phyloP scores from a whole-genome alignment of 2,329 filamentous ascomycete genomes.

The Pyrenophora seminiperda region DNA sequence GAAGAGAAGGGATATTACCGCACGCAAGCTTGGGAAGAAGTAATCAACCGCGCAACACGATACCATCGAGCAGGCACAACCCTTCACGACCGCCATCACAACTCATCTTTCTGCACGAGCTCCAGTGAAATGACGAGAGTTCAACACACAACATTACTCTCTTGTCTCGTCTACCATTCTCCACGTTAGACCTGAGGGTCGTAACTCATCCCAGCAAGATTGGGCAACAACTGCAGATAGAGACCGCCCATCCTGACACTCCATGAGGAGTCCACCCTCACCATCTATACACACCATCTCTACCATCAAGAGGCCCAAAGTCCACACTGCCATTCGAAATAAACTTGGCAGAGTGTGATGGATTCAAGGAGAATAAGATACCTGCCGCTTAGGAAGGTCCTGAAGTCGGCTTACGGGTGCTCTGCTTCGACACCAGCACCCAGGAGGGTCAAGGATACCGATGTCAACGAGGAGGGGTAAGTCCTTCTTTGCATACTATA shows the following conservation, averaged over 20 bases:
- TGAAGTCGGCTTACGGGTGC: constrained; percentile 42
- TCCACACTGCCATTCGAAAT: constrained; percentile 43
- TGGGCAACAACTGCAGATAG: constrained; percentile 40
- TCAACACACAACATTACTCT: neutral
- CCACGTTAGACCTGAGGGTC: constrained; percentile 35
- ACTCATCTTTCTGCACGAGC: neutral
- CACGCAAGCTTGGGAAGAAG: neutral
- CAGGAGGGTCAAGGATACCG: neutral
- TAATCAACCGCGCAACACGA: neutral
- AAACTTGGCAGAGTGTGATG: constrained; percentile 52
- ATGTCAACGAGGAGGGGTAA: too few species aligned
- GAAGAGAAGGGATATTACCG: neutral
- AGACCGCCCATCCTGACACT: constrained; percentile 50
- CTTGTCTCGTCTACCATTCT: constrained; percentile 19
- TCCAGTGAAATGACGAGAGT: too few species aligned
- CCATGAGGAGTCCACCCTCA: constrained; percentile 46
- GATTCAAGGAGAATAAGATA: constrained; percentile 55
- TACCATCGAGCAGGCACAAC: neutral
- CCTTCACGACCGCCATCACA: neutral
- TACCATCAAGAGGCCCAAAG: constrained; percentile 50
- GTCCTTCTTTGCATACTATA: too few species aligned
- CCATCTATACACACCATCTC: constrained; percentile 45
- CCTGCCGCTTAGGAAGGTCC: constrained; percentile 48
- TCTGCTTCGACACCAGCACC: constrained; percentile 13
- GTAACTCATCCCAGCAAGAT: constrained; percentile 36